Conservation (phyloP, 306 rosid species). For the Erythrophleum fordii region DNA sequence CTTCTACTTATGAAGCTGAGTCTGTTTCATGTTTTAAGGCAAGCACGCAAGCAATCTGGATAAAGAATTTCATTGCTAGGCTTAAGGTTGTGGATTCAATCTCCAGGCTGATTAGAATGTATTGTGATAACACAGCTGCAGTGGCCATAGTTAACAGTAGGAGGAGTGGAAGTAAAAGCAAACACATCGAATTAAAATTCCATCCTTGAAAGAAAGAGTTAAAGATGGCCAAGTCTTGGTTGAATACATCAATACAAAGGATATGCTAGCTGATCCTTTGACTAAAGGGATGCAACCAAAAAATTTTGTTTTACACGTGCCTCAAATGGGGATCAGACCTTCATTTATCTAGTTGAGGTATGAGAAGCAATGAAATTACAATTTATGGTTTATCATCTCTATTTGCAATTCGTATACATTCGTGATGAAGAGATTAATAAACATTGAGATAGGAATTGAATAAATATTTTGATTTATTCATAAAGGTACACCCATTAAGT, state of each 20-base stretch:
- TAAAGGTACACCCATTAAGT: background rate
- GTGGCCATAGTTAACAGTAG: background rate
- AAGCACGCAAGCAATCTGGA: no score
- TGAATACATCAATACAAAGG: background rate
- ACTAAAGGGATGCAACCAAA: background rate
- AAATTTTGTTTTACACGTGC: background rate
- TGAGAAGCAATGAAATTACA: background rate
- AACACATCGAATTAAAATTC: background rate
- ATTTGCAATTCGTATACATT: no score
- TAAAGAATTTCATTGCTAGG: background rate
- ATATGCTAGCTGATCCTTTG: background rate
- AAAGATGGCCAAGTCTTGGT: background rate
- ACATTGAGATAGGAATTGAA: no score
- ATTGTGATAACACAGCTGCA: background rate
- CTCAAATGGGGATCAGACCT: background rate
- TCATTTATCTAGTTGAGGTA: background rate
- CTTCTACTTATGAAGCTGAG: no score
- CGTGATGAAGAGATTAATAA: background rate
- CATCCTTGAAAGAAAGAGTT: background rate
- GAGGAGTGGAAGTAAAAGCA: background rate
- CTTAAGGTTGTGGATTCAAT: background rate
- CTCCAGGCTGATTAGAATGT: background rate
- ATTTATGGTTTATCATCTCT: background rate
- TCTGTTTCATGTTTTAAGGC: no score
- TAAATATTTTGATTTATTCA: no score